Evolutionary conservation across 148 eudicot genomes (phyloP), one percentile per base, ranked within the genome.

Genomic region (Talinum fruticosum): DNA sequence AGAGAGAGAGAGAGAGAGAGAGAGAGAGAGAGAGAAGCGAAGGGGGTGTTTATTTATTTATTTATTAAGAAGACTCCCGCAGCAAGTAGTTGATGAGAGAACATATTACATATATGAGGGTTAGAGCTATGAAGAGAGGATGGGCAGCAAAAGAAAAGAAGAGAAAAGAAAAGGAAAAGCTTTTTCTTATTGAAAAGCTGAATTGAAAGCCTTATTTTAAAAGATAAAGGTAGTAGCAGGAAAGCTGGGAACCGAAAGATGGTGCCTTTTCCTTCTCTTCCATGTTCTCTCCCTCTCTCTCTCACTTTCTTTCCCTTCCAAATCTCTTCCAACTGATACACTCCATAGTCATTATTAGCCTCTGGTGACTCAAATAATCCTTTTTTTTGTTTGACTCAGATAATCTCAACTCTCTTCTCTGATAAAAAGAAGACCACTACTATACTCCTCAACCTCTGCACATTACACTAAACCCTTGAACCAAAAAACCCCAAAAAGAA

Each of bases 171-270:
- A 35, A 54, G 26, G 19, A 69, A 57, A 70, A 78, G 24, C 69
- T 37, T 59, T 59, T 59, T 59, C 57, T 73, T 74, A 54, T 75
- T 80, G 61, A 80, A 80, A 75, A 65, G 75, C 75, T 80, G 71
- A 80, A 75, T 61, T 75, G 71, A 80, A 75, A 80, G 82, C 75
- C 75, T 75, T 75, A 54, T 75, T 75, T 80, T 45, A 77, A 69
- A 71, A 79, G 76, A 64, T 79, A 79, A 79, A 79, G 75, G n/a
- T 10, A 28, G 34, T 15, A 24, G 36, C 73, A 29, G 35, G 23
- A 82, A 77, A 77, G 84, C 84, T 72, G 73, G 13, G 65, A 66
- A 82, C 84, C 81, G 75, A 82, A 82, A 82, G 81, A 82, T 54
- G 78, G 69, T 73, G 21, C 81, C 78, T 82, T 82, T 82, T 78